A percentile compares a stretch with the other conserved stretches of the same genome.
Conservation (phyloP, 306 rosid genomes). For the Spatholobus suberectus region DNA sequence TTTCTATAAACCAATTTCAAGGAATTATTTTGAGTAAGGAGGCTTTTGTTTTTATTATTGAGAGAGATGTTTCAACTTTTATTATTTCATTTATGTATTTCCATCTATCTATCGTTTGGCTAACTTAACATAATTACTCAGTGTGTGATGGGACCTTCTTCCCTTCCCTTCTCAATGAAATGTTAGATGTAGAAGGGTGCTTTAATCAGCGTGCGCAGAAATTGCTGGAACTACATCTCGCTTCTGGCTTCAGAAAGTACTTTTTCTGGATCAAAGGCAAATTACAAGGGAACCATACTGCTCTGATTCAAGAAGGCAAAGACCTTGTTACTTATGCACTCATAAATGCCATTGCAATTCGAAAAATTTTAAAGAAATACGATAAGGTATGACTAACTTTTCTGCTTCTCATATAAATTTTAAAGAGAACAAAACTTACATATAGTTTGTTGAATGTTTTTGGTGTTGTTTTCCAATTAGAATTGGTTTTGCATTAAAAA, state of each 20-base stretch:
- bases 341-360: conserved; percentile 79
- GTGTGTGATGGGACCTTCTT: conserved; percentile 96
- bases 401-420: neutral
- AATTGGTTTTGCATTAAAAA: too few species aligned
- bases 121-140: conserved; percentile 31
- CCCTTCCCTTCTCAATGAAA: conserved; percentile 88
- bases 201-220: conserved; percentile 89
- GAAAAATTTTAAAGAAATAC: conserved; percentile 90
- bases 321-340: conserved; percentile 90
- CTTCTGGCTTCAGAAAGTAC: conserved; percentile 87
- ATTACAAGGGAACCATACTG: conserved; percentile 49
- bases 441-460: neutral
- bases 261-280: conserved; percentile 74
- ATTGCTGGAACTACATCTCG: conserved; percentile 76
- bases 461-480: neutral
- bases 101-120: neutral
- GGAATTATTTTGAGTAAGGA: neutral
- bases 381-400: conserved; percentile 67
- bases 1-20: neutral
- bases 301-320: conserved; percentile 76
- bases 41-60: neutral
- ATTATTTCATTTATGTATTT: neutral
- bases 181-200: conserved; percentile 81
- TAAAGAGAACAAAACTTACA: neutral
- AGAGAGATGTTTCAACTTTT: neutral